A percentile compares a stretch with the other conserved stretches of the same genome.
These are phyloP conservation scores for Kingdonia uniflora DNA, from an alignment of 164 flowering plant species.

Conservation along the genomic window DNA sequence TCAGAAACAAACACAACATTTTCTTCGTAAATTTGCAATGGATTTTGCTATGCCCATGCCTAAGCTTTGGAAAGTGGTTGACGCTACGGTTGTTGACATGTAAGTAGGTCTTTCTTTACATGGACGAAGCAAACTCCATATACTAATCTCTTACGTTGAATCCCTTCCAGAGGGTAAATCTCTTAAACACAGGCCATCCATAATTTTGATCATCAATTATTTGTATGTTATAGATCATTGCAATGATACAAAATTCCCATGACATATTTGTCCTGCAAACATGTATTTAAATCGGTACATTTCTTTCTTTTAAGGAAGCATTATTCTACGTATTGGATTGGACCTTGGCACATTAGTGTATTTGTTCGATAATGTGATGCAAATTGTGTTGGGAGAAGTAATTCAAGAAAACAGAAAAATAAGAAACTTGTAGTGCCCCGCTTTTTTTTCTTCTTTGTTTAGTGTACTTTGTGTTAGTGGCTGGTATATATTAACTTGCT, in stretches of 20 bases:
- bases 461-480: too few relatives aligned
- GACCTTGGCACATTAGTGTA: too few relatives aligned
- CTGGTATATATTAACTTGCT: too few relatives aligned
- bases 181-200: neutral
- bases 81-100: conserved; percentile 33
- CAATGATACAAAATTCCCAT: neutral
- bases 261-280: too few relatives aligned
- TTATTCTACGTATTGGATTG: too few relatives aligned
- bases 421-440: too few relatives aligned
- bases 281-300: too few relatives aligned
- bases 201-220: neutral
- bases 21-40: conserved; percentile 29
- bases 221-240: neutral
- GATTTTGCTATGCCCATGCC: conserved; percentile 42
- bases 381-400: too few relatives aligned
- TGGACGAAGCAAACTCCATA: conserved; percentile 16
- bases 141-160: conserved; percentile 23
- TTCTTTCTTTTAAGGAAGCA: too few relatives aligned
- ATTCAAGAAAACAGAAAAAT: too few relatives aligned
- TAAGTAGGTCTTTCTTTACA: conserved; percentile 23
- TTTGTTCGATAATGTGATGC: too few relatives aligned
- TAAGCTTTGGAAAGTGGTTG: conserved; percentile 34
- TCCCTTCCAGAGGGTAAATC: conserved; percentile 38
- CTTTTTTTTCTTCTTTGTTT: too few relatives aligned
- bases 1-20: conserved; percentile 19